Conservation (phyloP, 2,329 filamentous ascomycete genomes). For the Dissoconium aciculare region DNA sequence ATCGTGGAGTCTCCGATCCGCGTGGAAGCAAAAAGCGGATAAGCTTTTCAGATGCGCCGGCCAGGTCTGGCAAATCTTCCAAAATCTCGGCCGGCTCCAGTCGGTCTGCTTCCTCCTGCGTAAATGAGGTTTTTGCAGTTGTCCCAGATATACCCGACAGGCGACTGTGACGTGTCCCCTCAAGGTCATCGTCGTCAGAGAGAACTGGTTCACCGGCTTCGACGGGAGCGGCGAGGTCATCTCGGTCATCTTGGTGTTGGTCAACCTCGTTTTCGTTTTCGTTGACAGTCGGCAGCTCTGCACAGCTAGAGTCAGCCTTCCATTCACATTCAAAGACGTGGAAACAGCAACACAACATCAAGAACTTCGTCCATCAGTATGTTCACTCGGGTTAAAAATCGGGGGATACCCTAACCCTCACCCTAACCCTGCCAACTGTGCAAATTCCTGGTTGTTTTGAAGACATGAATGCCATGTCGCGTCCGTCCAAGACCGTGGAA, state of each 20-base stretch:
- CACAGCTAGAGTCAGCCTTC: too few relatives aligned
- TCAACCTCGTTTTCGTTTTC: constrained; percentile 6
- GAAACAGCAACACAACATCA: too few relatives aligned
- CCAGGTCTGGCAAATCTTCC: constrained; percentile 27
- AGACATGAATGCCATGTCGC: too few relatives aligned
- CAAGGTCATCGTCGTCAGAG: constrained; percentile 1
- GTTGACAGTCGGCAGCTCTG: constrained; percentile 6
- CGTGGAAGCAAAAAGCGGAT: constrained; percentile 17
- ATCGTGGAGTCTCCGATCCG: constrained; percentile 12
- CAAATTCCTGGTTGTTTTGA: too few relatives aligned
- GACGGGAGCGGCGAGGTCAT: constrained; percentile 7
- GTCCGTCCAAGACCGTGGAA: too few relatives aligned
- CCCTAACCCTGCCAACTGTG: too few relatives aligned
- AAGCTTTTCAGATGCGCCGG: constrained; percentile 16
- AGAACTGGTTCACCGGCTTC: constrained; percentile 10
- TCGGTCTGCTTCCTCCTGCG: constrained; percentile 28
- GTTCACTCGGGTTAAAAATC: too few relatives aligned
- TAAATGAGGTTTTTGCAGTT: constrained; percentile 31
- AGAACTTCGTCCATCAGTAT: too few relatives aligned
- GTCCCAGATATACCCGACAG: constrained; percentile 33
- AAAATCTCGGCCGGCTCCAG: constrained; percentile 30
- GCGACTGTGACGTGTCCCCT: constrained; percentile 2
- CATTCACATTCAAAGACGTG: too few relatives aligned
- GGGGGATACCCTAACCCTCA: too few relatives aligned
- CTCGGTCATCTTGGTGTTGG: constrained; percentile 2